phyloP scores from a whole-genome alignment of 495 filamentous ascomycete genomes.

The Pyrenopolyporus hunteri region DNA sequence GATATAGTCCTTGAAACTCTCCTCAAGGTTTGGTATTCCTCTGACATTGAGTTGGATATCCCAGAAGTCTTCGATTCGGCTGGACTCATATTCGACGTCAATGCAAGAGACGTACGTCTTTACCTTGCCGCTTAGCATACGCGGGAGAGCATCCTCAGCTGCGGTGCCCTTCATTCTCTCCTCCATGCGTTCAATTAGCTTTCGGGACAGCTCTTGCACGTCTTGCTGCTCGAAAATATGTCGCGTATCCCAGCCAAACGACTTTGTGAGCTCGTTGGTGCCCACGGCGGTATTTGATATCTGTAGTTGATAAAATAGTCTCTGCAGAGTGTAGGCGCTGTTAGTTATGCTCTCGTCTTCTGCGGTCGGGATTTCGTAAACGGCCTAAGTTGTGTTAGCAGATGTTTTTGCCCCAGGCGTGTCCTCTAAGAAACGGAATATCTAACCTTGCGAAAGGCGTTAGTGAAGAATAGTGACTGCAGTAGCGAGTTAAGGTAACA shows the following conservation, averaged over 20 bases:
- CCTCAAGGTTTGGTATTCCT: conserved; percentile 88
- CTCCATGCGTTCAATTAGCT: conserved; percentile 95
- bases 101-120: conserved; percentile 99
- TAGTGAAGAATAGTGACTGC: conserved; percentile 97
- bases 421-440: not conserved
- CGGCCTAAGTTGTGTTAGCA: conserved; percentile 64
- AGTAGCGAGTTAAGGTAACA: conserved; percentile 98
- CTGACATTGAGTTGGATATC: conserved; percentile 97
- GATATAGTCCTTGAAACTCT: conserved; percentile 95
- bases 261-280: conserved; percentile 89
- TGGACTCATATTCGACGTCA: conserved; percentile 96
- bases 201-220: conserved; percentile 94
- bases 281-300: conserved; percentile 79
- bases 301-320: conserved; percentile 93
- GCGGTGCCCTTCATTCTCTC: conserved; percentile 97
- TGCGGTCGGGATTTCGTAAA: conserved; percentile 94
- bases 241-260: conserved; percentile 96
- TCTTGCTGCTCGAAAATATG: conserved; percentile 99
- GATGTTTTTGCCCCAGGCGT: not conserved
- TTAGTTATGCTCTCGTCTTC: conserved; percentile 79
- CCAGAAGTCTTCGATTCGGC: conserved; percentile 96
- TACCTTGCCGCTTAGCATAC: conserved; percentile 93
- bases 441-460: conserved; percentile 88
- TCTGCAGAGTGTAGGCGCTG: conserved; percentile 91
- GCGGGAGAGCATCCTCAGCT: conserved; percentile 87